Evolutionary conservation across 306 rosid genomes (phyloP), one percentile per base, ranked within the genome.

Genomic region (Rubus parviflorus): DNA sequence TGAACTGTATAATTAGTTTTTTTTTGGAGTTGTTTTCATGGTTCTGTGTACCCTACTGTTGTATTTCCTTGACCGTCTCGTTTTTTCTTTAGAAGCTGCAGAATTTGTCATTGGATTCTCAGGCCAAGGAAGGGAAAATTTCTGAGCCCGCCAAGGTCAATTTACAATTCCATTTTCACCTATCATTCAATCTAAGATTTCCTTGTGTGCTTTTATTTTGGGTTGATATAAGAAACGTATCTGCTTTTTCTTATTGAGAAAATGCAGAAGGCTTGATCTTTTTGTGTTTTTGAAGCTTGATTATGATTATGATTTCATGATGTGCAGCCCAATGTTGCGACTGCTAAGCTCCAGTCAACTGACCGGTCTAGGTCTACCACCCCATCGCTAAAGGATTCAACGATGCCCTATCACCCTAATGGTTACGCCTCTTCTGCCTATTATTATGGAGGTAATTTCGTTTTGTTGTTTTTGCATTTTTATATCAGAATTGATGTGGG

Each of bases 301-400:
- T 45, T 38, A 25, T 40, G 6, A 20, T 71, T 62, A 2, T 61
- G 66, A 17, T 72, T 64, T 15, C 67, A 17, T 88, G 82, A 58
- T 74, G 37, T 61, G 56, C 78, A 92, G 97, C 83, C 81, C 13
- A 88, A 86, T 84, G 77, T 81, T 77, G 76, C 68, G 4, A 90
- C 87, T 79, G 86, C 86, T 73, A 96, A 94, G 88, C 83, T 90
- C 84, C 90, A 74, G 68, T 43, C 92, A 11, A 75, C 86, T 64
- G 95, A 87, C 48, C 92, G 95, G 82, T 88, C 97, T 23, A 81
- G 95, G 83, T 92, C 97, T 23, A 81, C 83, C 68, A 82, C 95
- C 66, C 97, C 97, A 11, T 74, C 88, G 65, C 79, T 85, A 12
- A 91, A 76, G 79, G 95, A 90, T 74, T 90, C 99, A 17, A 54